Base-by-base conservation (phyloP, 495 filamentous ascomycete genomes). In the Aspergillus heteromorphus region DNA sequence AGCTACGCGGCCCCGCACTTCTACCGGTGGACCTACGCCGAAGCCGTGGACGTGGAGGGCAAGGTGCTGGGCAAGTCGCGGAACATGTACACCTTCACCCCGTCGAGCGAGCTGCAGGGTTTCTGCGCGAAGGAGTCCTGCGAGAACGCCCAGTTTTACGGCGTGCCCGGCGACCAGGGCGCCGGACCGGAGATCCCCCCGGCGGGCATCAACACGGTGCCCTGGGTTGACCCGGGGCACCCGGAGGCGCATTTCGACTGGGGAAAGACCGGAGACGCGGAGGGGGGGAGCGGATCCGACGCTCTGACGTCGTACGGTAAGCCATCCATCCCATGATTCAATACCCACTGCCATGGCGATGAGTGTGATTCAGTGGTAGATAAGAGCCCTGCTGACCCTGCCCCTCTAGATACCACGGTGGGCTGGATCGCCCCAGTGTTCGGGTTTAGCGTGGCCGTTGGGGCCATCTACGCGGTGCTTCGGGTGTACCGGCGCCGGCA, bases 71-170 rank as follows among this genome's bases (percentile, higher is more conserved):
- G 67, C 38, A 59, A 55, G 45, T 74, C 73, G 3, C 63, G 59
- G 45, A 53, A 60, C 25, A 67, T 70, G 45, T 74, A 66, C 52
- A 75, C 73, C 6, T 77, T 77, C 40, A 70, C 68, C 13, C 73
- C 73, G 0, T 74, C 71, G 4, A 57, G 63, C 2, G 66, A 68
- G 45, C 65, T 77, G 50, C 64, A 68, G 25, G 60, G 62, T 4
- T 72, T 66, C 50, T 76, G 73, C 38, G 59, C 55, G 18, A 63
- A 69, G 13, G 61, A 61, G 1, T 60, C 50, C 25, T 76, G 73
- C 21, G 42, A 59, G 4, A 67, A 76, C 51, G 63, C 73, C 5
- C 41, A 51, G 4, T 60, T 61, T 18, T 76, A 67, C 40, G 73
- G 73, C 11, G 51, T 64, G 30, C 71, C 72, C 1, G 69, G 63